These are phyloP conservation scores for Astrothelium macrocarpum DNA, from an alignment of 495 filamentous ascomycete species.

Conservation along the genomic window DNA sequence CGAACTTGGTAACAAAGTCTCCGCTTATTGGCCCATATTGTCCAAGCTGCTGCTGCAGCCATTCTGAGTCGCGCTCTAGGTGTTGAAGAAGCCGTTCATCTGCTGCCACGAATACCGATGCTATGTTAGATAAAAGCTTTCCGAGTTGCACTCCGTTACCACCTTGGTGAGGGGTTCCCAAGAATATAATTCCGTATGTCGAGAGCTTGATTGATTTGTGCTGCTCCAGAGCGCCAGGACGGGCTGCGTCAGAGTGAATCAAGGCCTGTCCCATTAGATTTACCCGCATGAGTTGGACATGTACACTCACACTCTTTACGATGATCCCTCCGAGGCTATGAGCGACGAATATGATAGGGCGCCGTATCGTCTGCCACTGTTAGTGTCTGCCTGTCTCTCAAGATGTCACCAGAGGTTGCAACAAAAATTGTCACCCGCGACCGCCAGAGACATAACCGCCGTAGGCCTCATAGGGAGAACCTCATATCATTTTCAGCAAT, in stretches of 20 bases:
- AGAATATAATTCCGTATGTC: constrained; percentile 21
- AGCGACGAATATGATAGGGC: constrained; percentile 24
- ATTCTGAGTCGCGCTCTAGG: constrained; percentile 31
- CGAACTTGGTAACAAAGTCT: neutral
- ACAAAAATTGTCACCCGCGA: too few relatives aligned
- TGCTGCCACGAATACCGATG: constrained; percentile 27
- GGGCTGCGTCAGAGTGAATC: constrained; percentile 18
- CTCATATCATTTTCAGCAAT: too few relatives aligned
- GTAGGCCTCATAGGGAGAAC: too few relatives aligned
- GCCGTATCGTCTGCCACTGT: constrained; percentile 2
- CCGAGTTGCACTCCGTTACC: constrained; percentile 19
- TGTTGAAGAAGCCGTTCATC: constrained; percentile 24
- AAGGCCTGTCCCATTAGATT: constrained; percentile 20
- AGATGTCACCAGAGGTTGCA: too few relatives aligned
- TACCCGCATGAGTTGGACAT: neutral
- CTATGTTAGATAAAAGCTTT: constrained; percentile 27
- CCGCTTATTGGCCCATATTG: constrained; percentile 20
- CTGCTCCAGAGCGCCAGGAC: constrained; percentile 16
- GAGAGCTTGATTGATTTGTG: constrained; percentile 18
- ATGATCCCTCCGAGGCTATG: constrained; percentile 24
- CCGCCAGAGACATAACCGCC: too few relatives aligned
- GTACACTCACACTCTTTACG: constrained; percentile 14
- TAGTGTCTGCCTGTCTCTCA: too few relatives aligned
- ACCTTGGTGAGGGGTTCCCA: constrained; percentile 26
- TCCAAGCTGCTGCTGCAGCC: constrained; percentile 27